phyloP scores from a whole-genome alignment of 2,329 filamentous ascomycete genomes.

The Phaeosphaeria sp. region DNA sequence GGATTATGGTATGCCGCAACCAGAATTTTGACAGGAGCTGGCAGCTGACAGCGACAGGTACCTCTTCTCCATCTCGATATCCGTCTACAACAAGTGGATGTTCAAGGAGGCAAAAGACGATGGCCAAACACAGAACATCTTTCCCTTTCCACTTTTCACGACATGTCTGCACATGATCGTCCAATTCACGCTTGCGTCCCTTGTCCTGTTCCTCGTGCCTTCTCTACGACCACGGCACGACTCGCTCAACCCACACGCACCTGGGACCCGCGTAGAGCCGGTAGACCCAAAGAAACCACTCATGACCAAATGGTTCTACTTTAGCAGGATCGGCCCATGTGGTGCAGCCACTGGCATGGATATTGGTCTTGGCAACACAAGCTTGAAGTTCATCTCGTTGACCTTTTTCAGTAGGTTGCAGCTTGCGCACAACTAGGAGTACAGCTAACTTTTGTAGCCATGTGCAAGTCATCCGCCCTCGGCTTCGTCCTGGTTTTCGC shows the following conservation, averaged over 20 bases:
- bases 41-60: constrained; percentile 53
- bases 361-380: constrained; percentile 95
- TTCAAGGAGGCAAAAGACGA: constrained; percentile 67
- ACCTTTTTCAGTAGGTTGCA: constrained; percentile 80
- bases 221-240: constrained; percentile 73
- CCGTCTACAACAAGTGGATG: constrained; percentile 99
- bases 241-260: constrained; percentile 42
- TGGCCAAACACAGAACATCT: constrained; percentile 62
- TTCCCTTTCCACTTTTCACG: constrained; percentile 93
- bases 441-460: constrained; percentile 58
- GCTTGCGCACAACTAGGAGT: background rate
- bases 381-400: constrained; percentile 91
- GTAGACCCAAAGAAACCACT: constrained; percentile 60
- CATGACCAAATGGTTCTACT: constrained; percentile 89
- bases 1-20: constrained; percentile 69
- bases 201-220: constrained; percentile 83
- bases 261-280: constrained; percentile 36
- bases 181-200: constrained; percentile 79
- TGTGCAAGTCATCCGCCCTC: constrained; percentile 98
- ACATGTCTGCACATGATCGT: constrained; percentile 94
- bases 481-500: constrained; percentile 96
- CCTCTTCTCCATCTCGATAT: constrained; percentile 83
- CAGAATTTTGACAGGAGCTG: background rate
- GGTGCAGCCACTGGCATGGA: constrained; percentile 92
- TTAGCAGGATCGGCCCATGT: constrained; percentile 90